Conservation (phyloP, 495 filamentous ascomycete genomes). For the Chaetomidium leptoderma region DNA sequence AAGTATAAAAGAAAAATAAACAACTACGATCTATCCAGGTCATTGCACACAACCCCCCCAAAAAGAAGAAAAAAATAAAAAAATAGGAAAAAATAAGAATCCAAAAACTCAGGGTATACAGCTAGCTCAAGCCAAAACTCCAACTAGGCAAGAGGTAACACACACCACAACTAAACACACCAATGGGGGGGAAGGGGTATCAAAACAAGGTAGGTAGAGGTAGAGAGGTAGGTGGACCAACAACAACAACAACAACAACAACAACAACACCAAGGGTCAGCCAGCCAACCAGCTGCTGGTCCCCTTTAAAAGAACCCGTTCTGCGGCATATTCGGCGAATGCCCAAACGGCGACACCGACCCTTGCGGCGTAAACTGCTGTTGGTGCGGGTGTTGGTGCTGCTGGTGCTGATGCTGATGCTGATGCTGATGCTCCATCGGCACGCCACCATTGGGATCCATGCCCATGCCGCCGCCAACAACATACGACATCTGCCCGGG, state of each 20-base stretch:
- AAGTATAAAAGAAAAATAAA: no score
- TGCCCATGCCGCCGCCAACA: slow-evolving; percentile 5
- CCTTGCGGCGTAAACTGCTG: slow-evolving; percentile 39
- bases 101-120: neutral
- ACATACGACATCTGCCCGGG: slow-evolving; percentile 24
- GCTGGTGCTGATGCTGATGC: slow-evolving; percentile 2
- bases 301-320: slow-evolving; percentile 35
- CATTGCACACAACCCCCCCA: neutral
- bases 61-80: neutral
- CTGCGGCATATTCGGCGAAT: slow-evolving; percentile 36
- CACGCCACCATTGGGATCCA: slow-evolving; percentile 27
- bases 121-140: neutral
- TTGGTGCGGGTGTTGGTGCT: neutral
- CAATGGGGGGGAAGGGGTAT: neutral
- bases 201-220: no score
- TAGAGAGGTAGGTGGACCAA: no score
- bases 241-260: neutral
- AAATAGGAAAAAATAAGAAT: neutral
- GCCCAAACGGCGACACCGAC: slow-evolving; percentile 41
- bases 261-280: neutral
- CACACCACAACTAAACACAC: neutral
- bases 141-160: neutral
- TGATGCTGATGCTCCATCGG: slow-evolving; percentile 1
- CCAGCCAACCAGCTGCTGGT: neutral
- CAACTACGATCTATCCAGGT: no score